Evolutionary conservation across 148 eudicot genomes (phyloP).

Genomic region (Cornus controversa): DNA sequence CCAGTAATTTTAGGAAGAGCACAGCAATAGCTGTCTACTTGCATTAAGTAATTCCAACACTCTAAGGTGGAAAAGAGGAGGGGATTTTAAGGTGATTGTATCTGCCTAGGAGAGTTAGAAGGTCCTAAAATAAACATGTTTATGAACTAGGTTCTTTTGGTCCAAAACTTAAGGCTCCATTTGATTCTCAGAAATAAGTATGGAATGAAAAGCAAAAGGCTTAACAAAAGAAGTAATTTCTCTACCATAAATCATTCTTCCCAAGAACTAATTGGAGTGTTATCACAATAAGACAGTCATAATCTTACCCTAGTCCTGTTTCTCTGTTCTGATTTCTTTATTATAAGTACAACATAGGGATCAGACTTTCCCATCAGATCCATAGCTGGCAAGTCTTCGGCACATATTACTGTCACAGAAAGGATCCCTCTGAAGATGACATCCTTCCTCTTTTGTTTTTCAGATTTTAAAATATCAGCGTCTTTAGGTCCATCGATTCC

Average conservation of each 20-base stretch:
- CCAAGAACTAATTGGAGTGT: not conserved
- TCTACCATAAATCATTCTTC: not conserved
- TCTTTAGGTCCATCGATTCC: constrained; percentile 37
- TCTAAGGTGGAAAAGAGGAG: too few species aligned
- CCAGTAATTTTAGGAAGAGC: not conserved
- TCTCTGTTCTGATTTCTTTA: constrained; percentile 68
- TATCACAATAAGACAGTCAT: not conserved
- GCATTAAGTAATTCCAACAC: too few species aligned
- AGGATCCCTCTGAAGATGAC: constrained; percentile 80
- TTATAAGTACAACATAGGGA: constrained; percentile 63
- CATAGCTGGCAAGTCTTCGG: constrained; percentile 69
- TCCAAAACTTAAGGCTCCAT: not conserved
- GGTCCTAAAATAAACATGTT: not conserved
- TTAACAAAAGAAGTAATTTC: not conserved
- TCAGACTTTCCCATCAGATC: constrained; percentile 84
- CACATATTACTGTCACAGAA: constrained; percentile 72
- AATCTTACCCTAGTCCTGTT: constrained; percentile 75
- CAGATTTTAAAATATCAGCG: constrained; percentile 36
- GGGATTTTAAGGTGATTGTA: not conserved
- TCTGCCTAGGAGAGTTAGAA: not conserved
- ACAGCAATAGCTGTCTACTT: not conserved
- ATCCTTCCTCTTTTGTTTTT: constrained; percentile 43
- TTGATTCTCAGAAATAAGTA: not conserved
- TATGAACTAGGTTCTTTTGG: not conserved
- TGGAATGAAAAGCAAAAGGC: not conserved